These are phyloP conservation scores for Trametes cubensis DNA, from an alignment of 768 basidiomycete genomes.

Conservation along the genomic window DNA sequence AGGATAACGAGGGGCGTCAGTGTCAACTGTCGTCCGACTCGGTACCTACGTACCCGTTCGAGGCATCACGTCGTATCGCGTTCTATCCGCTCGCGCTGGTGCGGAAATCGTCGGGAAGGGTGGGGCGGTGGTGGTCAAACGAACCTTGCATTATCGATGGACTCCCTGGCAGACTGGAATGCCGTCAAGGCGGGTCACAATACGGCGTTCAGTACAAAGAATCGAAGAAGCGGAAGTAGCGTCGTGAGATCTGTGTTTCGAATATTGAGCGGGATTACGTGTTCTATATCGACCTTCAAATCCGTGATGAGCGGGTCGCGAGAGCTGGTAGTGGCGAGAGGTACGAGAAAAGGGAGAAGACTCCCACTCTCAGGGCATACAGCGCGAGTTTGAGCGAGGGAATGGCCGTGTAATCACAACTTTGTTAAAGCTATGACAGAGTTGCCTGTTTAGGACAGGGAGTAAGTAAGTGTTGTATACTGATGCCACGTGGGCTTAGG, in stretches of 20 bases:
- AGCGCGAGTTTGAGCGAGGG: not conserved
- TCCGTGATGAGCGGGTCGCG: not conserved
- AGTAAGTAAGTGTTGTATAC: not conserved
- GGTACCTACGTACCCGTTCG: not conserved
- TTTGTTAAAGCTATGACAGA: not conserved
- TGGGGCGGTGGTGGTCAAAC: not conserved
- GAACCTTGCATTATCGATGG: constrained; percentile 8
- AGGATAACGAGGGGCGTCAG: not conserved
- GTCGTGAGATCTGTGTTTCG: not conserved
- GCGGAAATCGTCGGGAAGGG: not conserved
- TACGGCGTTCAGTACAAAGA: constrained; percentile 6
- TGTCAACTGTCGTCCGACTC: not conserved
- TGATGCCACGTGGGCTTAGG: not conserved
- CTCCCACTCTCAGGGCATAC: not conserved
- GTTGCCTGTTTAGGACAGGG: not conserved
- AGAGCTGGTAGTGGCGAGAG: not conserved
- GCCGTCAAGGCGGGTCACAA: not conserved
- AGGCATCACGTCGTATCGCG: not conserved
- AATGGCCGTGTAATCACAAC: not conserved
- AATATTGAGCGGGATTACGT: not conserved
- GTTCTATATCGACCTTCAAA: not conserved
- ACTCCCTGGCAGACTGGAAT: not conserved
- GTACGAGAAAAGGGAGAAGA: not conserved
- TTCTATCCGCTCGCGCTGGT: not conserved
- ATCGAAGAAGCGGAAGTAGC: constrained; percentile 11